Evolutionary conservation across 805 yeast species (phyloP).

Genomic region (Ogataea siamensis): DNA sequence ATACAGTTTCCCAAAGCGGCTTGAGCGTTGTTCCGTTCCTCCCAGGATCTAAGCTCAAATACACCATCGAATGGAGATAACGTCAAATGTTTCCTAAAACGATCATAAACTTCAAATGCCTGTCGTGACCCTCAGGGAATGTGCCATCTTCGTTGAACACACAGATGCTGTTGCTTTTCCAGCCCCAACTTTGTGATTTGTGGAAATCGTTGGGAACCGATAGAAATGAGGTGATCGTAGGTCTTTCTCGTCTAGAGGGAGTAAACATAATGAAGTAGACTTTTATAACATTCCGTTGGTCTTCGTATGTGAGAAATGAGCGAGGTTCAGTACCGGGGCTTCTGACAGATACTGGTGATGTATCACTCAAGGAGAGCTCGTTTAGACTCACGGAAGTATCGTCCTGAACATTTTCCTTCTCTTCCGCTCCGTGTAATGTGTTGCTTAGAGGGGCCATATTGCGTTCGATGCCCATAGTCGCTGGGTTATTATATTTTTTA

Average conservation of each 20-base stretch:
- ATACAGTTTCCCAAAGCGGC: conserved; percentile 44
- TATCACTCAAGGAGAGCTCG: conserved; percentile 24
- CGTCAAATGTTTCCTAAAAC: conserved; percentile 43
- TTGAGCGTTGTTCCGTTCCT: conserved; percentile 76
- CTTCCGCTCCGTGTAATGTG: conserved; percentile 16
- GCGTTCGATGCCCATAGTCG: conserved; percentile 5
- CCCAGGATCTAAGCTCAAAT: conserved; percentile 72
- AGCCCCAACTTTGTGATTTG: conserved; percentile 59
- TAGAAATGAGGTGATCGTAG: conserved; percentile 50
- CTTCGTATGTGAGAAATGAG: conserved; percentile 43
- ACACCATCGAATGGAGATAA: conserved; percentile 70
- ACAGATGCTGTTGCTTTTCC: conserved; percentile 57
- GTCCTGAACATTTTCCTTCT: conserved; percentile 28
- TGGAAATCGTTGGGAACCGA: conserved; percentile 54
- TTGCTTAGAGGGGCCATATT: conserved; percentile 7
- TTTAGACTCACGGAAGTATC: conserved; percentile 21
- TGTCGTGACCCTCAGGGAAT: conserved; percentile 42
- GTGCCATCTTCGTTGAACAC: conserved; percentile 49
- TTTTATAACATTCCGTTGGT: conserved; percentile 42
- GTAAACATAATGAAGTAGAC: conserved; percentile 56
- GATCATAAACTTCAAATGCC: conserved; percentile 47
- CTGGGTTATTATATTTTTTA: conserved; percentile 12
- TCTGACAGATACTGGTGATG: conserved; percentile 1
- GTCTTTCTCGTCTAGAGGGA: conserved; percentile 46
- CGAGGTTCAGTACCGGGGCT: conserved; percentile 14